Evolutionary conservation across 106 monocot genomes (phyloP), one percentile per base, ranked within the genome.

Genomic region (Dendrobium huoshanense): DNA sequence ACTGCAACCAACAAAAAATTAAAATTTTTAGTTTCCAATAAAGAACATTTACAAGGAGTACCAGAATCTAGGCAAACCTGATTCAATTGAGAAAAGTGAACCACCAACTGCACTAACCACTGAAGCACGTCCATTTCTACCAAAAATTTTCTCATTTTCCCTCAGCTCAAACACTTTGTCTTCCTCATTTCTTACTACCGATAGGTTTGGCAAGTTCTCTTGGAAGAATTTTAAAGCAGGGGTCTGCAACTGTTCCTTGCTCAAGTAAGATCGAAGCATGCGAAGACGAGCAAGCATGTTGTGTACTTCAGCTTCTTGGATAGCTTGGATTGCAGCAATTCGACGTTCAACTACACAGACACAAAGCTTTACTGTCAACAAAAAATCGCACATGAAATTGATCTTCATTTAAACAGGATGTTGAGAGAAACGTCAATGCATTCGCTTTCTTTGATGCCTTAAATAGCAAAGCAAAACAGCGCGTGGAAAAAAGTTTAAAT

Each of bases 241-340:
- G 10, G 77, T 88, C 45, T 85, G 70, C 15, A 88, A 54, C 80
- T 93, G 91, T 78, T 91, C 93, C 49, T 91, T 85, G 75, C 59
- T 88, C 24, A 93, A 59, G 81, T 80, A 90, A 2, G 89, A 91
- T 0, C 86, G 89, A 29, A 93, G 72, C 70, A 91, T 81, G 10
- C 90, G 91, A 55, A 88, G 55, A 56, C 83, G 47, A 5, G 89
- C 85, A 22, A 90, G 84, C 40, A 91, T 55, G 47, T 56, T 90
- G 49, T 87, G 85, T 25, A 81, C 86, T 80, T 93, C 96, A 19
- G 90, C 91, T 41, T 43, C 88, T 41, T 80, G 55, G 59, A 88
- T 88, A 55, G 96, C 96, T 78, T 81, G 84, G 78, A 96, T 86
- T 51, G 91, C 91, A 77, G 84, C 72, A 82, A 91, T 84, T 41